Percentiles rank a stretch among this genome's conserved stretches.
Evolutionary conservation across 768 basidiomycete species (phyloP).

Genomic region (Boletus subparvulus): DNA sequence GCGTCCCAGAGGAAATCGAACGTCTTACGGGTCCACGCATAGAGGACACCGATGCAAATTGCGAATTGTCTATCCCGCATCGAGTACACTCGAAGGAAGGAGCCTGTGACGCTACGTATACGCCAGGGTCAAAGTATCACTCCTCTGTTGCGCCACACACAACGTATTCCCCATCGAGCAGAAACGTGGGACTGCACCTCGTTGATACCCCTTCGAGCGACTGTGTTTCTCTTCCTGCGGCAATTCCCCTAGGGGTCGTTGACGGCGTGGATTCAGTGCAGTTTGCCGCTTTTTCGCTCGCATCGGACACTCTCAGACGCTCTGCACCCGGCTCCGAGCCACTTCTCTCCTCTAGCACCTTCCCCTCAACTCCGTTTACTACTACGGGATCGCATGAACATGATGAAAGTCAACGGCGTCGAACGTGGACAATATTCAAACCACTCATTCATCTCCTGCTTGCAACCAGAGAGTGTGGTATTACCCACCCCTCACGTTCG

Average conservation of each 20-base stretch:
- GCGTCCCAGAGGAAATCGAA: neutral
- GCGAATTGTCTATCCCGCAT: neutral
- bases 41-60: constrained; percentile 2
- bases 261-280: constrained; percentile 4
- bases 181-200: constrained; percentile 6
- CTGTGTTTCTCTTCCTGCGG: neutral
- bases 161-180: constrained; percentile 6
- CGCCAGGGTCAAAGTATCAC: constrained; percentile 2
- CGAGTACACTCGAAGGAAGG: neutral
- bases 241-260: neutral
- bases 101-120: neutral
- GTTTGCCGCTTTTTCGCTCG: neutral
- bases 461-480: constrained; percentile 29
- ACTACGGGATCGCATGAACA: neutral
- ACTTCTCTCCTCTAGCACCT: neutral
- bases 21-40: neutral
- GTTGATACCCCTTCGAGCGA: constrained; percentile 1
- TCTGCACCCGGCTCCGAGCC: neutral
- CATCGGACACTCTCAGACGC: constrained; percentile 1
- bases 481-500: constrained; percentile 39
- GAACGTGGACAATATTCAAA: constrained; percentile 30
- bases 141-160: constrained; percentile 3
- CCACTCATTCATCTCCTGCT: constrained; percentile 27
- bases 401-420: neutral
- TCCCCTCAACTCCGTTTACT: constrained; percentile 3